These are phyloP conservation scores for Geotrichum bryndzae DNA, from an alignment of 1,139 yeast genomes.

Conservation along the genomic window DNA sequence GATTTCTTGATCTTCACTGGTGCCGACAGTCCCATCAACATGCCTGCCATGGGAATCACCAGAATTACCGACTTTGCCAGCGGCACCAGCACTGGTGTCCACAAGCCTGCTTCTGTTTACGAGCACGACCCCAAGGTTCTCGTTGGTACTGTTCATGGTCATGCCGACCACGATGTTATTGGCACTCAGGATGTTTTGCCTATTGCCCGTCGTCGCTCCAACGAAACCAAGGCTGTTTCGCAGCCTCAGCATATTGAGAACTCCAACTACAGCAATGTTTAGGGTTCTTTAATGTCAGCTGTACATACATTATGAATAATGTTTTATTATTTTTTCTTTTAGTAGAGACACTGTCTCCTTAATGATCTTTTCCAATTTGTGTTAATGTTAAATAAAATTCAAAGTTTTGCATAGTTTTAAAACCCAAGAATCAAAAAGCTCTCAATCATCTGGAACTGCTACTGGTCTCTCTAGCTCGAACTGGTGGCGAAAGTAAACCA, in stretches of 20 bases:
- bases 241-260: conserved; percentile 13
- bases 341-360: not conserved
- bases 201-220: conserved; percentile 5
- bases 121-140: conserved; percentile 15
- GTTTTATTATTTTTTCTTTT: not conserved
- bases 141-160: conserved; percentile 18
- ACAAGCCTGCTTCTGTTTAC: not conserved
- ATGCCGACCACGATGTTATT: conserved; percentile 14
- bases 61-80: not conserved
- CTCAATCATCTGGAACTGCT: not conserved
- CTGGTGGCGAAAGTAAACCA: not conserved
- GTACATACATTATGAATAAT: not conserved
- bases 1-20: conserved; percentile 47
- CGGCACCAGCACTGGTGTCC: not conserved
- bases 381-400: not conserved
- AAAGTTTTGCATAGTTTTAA: not conserved
- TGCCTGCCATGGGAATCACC: conserved; percentile 33
- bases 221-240: conserved; percentile 7
- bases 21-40: conserved; percentile 44
- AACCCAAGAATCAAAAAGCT: not conserved
- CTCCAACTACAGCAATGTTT: conserved; percentile 4
- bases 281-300: not conserved
- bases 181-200: conserved; percentile 12
- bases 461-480: not conserved
- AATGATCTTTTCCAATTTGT: not conserved